A percentile compares a stretch with the other conserved stretches of the same genome.
Conservation (phyloP, 345 rosid species). For the Hypericum perforatum region DNA sequence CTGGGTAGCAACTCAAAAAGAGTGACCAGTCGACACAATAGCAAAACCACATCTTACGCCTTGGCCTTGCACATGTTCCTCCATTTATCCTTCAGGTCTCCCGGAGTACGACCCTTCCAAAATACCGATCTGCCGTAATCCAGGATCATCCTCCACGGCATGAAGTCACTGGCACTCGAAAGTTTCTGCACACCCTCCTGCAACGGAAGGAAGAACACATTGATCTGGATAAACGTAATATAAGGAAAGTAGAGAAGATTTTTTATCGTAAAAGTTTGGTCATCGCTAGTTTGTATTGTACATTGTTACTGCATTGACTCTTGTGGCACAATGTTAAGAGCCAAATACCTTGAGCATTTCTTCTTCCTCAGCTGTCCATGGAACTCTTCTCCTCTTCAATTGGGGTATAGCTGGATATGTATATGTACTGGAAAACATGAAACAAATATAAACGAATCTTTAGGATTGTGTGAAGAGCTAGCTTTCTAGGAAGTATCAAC, state of each 20-base stretch:
- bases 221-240: neutral
- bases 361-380: conserved; percentile 36
- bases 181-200: conserved; percentile 3
- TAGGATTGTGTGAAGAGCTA: no score
- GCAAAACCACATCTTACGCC: no score
- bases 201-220: neutral
- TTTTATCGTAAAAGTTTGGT: neutral
- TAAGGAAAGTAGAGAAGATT: neutral
- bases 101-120: neutral
- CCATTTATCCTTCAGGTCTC: neutral
- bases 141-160: neutral
- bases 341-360: conserved; percentile 31
- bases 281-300: no score
- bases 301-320: no score
- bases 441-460: neutral
- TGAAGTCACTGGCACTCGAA: neutral
- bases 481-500: no score
- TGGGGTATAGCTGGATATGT: conserved; percentile 18
- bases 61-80: neutral
- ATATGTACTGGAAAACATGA: neutral
- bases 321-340: no score
- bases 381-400: conserved; percentile 25
- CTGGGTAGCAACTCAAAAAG: no score
- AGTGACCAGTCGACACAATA: no score
- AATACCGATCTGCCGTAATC: neutral